These are phyloP conservation scores for Phytophthora cryptogea DNA, from an alignment of 352 stramenopile species.

Conservation along the genomic window DNA sequence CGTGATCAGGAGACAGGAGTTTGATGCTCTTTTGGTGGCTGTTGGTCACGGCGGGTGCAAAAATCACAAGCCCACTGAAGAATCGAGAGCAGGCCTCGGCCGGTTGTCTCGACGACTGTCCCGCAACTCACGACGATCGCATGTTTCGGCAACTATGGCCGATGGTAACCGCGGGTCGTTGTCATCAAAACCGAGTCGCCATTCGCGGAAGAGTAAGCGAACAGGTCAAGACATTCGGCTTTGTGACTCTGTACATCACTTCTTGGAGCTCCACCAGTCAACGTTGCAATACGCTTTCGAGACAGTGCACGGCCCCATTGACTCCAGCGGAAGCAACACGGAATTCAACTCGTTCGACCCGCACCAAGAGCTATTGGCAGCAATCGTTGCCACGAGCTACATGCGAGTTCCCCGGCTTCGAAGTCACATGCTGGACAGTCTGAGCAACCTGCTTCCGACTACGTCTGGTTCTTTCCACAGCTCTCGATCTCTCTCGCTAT, in stretches of 20 bases:
- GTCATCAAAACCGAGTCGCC: constrained; percentile 5
- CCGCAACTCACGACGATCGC: constrained; percentile 25
- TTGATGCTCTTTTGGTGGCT: constrained; percentile 62
- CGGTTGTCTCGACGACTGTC: constrained; percentile 27
- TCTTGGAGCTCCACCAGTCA: constrained; percentile 63
- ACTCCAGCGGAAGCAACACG: constrained; percentile 14
- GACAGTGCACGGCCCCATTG: constrained; percentile 30
- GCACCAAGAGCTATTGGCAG: constrained; percentile 45
- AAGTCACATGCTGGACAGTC: constrained; percentile 49
- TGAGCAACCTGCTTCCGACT: constrained; percentile 38
- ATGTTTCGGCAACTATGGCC: constrained; percentile 24
- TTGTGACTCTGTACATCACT: constrained; percentile 56
- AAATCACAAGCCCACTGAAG: constrained; percentile 41
- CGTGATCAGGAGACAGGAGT: constrained; percentile 55
- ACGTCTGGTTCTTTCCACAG: constrained; percentile 22
- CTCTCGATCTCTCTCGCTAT: constrained; percentile 24
- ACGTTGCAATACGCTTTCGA: constrained; percentile 61
- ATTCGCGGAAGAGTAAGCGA: constrained; percentile 20
- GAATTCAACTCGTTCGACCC: constrained; percentile 34
- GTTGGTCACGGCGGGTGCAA: constrained; percentile 56
- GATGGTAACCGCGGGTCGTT: constrained; percentile 10
- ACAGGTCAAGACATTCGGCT: constrained; percentile 29
- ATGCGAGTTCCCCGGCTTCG: constrained; percentile 59
- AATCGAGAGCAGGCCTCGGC: constrained; percentile 19
- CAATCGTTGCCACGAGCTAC: constrained; percentile 54